Conservation (phyloP, 371 early-diverging fungal genomes). For the Mucor mucedo region DNA sequence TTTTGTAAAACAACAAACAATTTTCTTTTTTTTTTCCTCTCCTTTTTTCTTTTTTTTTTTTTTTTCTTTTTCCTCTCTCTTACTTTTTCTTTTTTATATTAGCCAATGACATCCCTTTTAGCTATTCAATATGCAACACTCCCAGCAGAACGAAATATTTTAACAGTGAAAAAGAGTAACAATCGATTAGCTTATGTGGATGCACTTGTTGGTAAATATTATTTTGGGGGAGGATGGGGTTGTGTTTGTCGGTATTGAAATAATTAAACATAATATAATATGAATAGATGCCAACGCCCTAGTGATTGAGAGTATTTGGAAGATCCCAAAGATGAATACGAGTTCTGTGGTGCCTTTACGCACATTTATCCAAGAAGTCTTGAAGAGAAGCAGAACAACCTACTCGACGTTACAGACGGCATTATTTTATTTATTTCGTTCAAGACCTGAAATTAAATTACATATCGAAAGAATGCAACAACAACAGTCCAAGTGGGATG, state of each 20-base stretch:
- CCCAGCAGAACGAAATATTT: conserved; percentile 4
- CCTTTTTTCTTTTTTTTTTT: conserved; percentile 6
- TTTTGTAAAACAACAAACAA: not conserved
- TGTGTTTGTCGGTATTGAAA: not conserved
- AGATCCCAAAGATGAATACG: not conserved
- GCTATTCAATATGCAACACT: conserved; percentile 40
- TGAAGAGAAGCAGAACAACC: conserved; percentile 77
- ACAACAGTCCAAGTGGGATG: conserved; percentile 31
- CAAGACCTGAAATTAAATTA: conserved; percentile 38
- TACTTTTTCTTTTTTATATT: not conserved
- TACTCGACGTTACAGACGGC: conserved; percentile 80
- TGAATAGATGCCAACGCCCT: conserved; percentile 59
- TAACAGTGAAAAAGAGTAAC: not conserved
- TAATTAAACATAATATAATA: too few relatives aligned
- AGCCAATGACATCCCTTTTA: conserved; percentile 24
- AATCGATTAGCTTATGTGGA: conserved; percentile 35
- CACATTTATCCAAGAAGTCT: conserved; percentile 76
- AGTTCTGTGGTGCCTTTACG: conserved; percentile 57
- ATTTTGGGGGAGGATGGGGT: not conserved
- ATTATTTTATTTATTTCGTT: conserved; percentile 69
- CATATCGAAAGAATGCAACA: conserved; percentile 27
- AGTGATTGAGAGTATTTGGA: conserved; percentile 65
- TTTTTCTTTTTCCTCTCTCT: conserved; percentile 7
- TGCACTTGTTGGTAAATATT: conserved; percentile 31
- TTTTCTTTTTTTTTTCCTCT: conserved; percentile 1